Base-by-base conservation (phyloP, 495 filamentous ascomycete species). In the Chaetomium cochliodes region DNA sequence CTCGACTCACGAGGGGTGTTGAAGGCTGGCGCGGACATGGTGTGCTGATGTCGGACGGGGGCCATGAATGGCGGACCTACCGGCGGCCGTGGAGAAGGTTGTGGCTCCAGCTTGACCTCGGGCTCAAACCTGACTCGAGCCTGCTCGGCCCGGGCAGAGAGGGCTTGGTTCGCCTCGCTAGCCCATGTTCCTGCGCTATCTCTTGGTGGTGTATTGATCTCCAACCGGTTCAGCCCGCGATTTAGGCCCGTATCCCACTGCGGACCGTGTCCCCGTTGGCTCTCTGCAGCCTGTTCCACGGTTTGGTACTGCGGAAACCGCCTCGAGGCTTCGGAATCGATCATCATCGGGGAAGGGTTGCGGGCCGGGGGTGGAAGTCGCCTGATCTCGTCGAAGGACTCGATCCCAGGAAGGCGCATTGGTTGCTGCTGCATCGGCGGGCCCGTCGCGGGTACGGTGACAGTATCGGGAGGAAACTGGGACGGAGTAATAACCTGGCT, bases 181-280 rank as follows among this genome's bases (percentile, higher is more conserved):
- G 82, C 81, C 82, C 83, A 85, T 7, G 74, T 67, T 5, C 79
- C 71, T 0, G 82, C 78, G 9, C 84, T 77, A 60, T 91, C 90
- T 50, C 79, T 75, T 9, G 84, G 81, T 16, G 78, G 75, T 15
- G 81, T 84, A 64, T 79, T 81, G 73, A 96, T 87, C 58, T 93
- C 89, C 12, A 94, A 82, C 42, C 88, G 82, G 1, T 86, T 91
- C 18, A 96, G 70, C 23, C 88, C 89, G 39, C 85, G 86, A 65
- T 96, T 89, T 33, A 96, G 73, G 3, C 84, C 84, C 78, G 85
- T 87, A 63, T 94, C 92, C 87, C 90, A 96, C 8, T 88, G 88
- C 12, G 82, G 77, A 5, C 60, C 42, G 59, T 85, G 81, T 28
- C 80, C 83, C 18, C 86, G 84, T 37, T 86, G 81, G 50, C 90